Conservation (phyloP, 192 early-diverging fungal species). For the Kickxella alabastrina region DNA sequence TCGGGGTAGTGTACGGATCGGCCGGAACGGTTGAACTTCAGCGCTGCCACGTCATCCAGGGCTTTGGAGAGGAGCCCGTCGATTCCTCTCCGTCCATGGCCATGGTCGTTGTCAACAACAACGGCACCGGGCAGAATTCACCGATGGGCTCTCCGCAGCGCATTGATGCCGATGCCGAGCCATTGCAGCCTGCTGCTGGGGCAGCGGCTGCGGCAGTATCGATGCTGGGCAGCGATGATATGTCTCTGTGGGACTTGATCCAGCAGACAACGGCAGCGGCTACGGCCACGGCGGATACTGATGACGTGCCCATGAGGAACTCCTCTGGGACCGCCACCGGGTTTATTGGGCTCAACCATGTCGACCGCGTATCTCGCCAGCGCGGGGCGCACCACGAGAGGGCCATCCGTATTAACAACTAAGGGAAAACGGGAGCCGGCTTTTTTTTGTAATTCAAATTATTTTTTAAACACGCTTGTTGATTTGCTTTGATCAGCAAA, state of each 20-base stretch:
- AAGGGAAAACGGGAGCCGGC: too few species aligned
- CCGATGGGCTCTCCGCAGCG: slow-evolving; percentile 14
- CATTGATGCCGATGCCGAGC: not conserved
- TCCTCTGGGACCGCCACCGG: slow-evolving; percentile 4
- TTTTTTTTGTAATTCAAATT: not conserved
- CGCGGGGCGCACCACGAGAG: slow-evolving; percentile 33
- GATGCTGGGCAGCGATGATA: not conserved
- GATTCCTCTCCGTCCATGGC: not conserved
- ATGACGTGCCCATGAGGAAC: slow-evolving; percentile 1
- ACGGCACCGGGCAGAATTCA: slow-evolving; percentile 6
- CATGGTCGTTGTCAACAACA: slow-evolving; percentile 1
- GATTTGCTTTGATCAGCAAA: not conserved
- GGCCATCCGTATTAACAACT: slow-evolving; percentile 35
- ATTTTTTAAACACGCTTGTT: not conserved
- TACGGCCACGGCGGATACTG: slow-evolving; percentile 2
- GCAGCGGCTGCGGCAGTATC: not conserved
- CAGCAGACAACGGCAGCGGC: too few species aligned
- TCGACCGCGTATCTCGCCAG: slow-evolving; percentile 30
- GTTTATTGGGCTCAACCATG: slow-evolving; percentile 32
- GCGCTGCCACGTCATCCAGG: slow-evolving; percentile 28
- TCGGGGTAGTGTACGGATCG: slow-evolving; percentile 31
- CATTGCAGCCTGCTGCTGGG: not conserved
- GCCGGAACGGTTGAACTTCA: slow-evolving; percentile 5
- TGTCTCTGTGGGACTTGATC: slow-evolving; percentile 35
- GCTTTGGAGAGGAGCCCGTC: not conserved